These are phyloP conservation scores for Cucurbita moschata DNA, from an alignment of 306 rosid genomes.

Conservation along the genomic window DNA sequence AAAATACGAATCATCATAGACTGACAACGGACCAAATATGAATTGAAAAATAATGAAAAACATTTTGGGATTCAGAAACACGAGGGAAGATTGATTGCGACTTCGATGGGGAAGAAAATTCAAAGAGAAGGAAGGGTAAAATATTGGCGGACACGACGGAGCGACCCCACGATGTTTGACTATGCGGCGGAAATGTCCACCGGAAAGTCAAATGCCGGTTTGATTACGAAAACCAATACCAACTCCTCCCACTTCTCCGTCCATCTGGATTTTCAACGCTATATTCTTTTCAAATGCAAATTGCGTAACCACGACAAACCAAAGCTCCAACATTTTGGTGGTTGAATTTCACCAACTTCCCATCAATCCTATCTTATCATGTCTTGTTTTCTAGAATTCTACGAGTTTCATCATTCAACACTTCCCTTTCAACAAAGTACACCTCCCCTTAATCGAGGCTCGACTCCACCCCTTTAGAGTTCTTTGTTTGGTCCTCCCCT, in stretches of 20 bases:
- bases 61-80: not conserved
- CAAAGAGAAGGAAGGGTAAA: not conserved
- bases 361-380: no score
- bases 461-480: no score
- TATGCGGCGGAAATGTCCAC: not conserved
- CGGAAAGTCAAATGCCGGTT: not conserved
- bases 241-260: not conserved
- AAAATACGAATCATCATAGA: not conserved
- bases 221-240: not conserved
- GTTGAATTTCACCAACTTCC: not conserved
- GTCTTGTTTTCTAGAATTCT: no score
- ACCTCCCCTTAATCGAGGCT: no score
- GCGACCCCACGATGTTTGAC: not conserved
- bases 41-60: slow-evolving; percentile 1
- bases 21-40: not conserved
- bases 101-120: not conserved
- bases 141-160: not conserved
- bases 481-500: no score
- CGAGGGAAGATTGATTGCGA: not conserved
- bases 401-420: no score
- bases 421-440: no score
- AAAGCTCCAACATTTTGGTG: not conserved
- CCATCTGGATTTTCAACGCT: not conserved
- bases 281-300: slow-evolving; percentile 2
- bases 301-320: not conserved